phyloP scores from a whole-genome alignment of 306 rosid species.

The Castanopsis chinensis region DNA sequence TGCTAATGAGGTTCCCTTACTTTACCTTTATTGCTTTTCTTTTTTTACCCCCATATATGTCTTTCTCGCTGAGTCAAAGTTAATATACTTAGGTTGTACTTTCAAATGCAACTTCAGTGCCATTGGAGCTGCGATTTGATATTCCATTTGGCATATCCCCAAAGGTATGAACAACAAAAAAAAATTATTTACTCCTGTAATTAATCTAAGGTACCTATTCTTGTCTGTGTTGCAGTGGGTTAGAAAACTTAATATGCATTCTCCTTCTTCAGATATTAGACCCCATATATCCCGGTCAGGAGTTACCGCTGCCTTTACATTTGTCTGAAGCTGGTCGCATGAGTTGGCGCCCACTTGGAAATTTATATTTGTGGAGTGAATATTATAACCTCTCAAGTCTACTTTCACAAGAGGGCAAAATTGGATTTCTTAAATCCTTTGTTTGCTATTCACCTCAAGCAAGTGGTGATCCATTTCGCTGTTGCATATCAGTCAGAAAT shows the following conservation, averaged over 20 bases:
- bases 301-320: slow-evolving; percentile 89
- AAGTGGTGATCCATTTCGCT: slow-evolving; percentile 82
- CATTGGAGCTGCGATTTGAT: slow-evolving; percentile 93
- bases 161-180: slow-evolving; percentile 44
- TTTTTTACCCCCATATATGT: not conserved
- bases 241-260: not conserved
- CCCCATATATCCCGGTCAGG: slow-evolving; percentile 86
- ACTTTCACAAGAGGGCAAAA: slow-evolving; percentile 58
- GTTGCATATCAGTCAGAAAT: slow-evolving; percentile 74
- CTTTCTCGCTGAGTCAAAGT: slow-evolving; percentile 17
- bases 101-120: slow-evolving; percentile 66
- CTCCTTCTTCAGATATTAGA: slow-evolving; percentile 66
- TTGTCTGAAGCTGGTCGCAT: slow-evolving; percentile 92
- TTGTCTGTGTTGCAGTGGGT: not conserved
- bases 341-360: slow-evolving; percentile 92
- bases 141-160: slow-evolving; percentile 92
- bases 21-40: not conserved
- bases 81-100: slow-evolving; percentile 71
- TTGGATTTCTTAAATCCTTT: slow-evolving; percentile 74
- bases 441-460: slow-evolving; percentile 93
- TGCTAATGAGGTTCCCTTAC: slow-evolving; percentile 13
- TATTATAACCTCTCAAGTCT: slow-evolving; percentile 76
- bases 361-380: slow-evolving; percentile 92
- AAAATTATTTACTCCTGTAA: not conserved
- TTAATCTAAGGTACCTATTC: not conserved